Conservation (phyloP, 2,329 filamentous ascomycete genomes). For the Pseudomassariella vexata region DNA sequence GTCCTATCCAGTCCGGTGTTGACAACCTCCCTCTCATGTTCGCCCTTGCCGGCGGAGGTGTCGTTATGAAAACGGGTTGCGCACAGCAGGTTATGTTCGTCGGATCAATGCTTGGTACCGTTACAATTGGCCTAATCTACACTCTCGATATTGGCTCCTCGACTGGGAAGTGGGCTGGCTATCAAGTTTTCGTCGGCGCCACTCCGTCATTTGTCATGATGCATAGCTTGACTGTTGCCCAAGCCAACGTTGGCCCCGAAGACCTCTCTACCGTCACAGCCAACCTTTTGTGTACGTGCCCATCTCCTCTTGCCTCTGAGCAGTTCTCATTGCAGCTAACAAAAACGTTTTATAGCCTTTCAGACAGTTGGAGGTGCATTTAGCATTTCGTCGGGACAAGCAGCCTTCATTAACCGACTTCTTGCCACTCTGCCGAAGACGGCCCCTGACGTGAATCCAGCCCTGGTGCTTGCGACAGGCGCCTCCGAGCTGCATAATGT, state of each 20-base stretch:
- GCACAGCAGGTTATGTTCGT: constrained; percentile 1
- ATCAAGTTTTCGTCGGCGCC: constrained; percentile 4
- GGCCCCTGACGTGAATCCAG: constrained; percentile 25
- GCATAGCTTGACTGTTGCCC: constrained; percentile 2
- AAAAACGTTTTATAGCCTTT: constrained; percentile 22
- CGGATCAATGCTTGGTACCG: background rate
- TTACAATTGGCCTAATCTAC: constrained; percentile 2
- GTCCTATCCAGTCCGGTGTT: constrained; percentile 24
- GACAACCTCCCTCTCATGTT: constrained; percentile 23
- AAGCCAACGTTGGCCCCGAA: constrained; percentile 1
- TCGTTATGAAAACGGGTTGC: constrained; percentile 1
- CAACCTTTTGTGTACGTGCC: constrained; percentile 1
- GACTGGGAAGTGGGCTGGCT: constrained; percentile 5
- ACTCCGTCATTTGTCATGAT: background rate
- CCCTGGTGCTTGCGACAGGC: constrained; percentile 28
- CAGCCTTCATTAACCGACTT: constrained; percentile 27
- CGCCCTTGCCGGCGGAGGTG: background rate
- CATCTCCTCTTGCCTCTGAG: background rate
- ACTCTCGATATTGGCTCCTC: constrained; percentile 1
- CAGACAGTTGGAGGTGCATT: constrained; percentile 36
- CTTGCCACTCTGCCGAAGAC: constrained; percentile 12
- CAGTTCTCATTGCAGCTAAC: too few species aligned
- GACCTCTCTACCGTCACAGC: constrained; percentile 3
- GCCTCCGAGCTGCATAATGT: constrained; percentile 44
- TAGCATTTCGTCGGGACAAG: constrained; percentile 32